Base-by-base conservation (phyloP, 768 basidiomycete species). In the Phaffia australis region DNA sequence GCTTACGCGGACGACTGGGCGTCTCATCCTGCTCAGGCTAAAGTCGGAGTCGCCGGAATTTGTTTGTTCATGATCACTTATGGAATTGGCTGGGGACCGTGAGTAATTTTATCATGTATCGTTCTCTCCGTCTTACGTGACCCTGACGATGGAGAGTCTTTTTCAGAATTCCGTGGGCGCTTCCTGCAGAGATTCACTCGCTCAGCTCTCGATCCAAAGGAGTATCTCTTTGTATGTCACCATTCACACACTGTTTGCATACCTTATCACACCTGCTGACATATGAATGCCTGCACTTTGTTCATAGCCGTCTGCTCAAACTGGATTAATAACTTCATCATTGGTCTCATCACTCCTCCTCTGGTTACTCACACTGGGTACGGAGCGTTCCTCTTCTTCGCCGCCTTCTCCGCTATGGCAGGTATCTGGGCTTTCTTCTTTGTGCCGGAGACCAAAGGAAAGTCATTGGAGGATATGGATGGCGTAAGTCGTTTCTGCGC, bases 371-470 rank as follows among this genome's bases (percentile, higher is more conserved):
- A 65, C 52, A 68, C 56, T 21, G 57, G 60, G 2, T 71, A 56
- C 54, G 71, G 71, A 2, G 64, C 71, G 3, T 71, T 71, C 27
- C 23, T 71, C 14, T 71, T 71, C 66, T 71, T 71, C 55, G 69
- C 60, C 11, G 56, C 48, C 21, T 71, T 70, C 52, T 65, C 69
- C n/a, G 11, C 55, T 30, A n/a, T 68, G 4, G 60, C 69, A 3
- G 46, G 25, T 30, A 19, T 70, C 27, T 70, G 63, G 54, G 49
- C 56, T 23, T 71, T 50, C 50, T 69, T 70, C 64, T 56, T 69
- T 29, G 57, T 48, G 48, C 71, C 71, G 29, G 71, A 71, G 30
- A 71, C 71, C 16, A 71, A 63, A 46, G 69, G 69, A 46, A 68
- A 61, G 49, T 57, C 62, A 2, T 52, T 71, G 15, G 71, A 71